phyloP scores from a whole-genome alignment of 2,329 filamentous ascomycete genomes.

The Davidsoniella neocaledoniae region DNA sequence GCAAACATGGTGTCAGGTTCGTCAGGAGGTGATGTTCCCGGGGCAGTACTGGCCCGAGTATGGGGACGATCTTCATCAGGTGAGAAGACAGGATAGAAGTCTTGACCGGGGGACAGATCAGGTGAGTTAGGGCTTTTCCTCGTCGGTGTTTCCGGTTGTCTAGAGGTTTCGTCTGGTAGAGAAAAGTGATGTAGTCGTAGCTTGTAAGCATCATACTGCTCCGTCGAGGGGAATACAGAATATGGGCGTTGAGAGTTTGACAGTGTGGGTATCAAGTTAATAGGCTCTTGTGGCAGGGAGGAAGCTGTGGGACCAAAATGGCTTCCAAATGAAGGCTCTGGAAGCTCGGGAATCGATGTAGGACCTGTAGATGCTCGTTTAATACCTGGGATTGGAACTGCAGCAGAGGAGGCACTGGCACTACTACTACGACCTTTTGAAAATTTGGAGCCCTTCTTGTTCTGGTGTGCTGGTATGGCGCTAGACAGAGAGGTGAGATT shows the following conservation, averaged over 20 bases:
- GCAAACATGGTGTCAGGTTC: constrained; percentile 9
- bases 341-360: not conserved
- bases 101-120: not conserved
- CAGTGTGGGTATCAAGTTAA: no score
- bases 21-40: not conserved
- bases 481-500: not conserved
- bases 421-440: not conserved
- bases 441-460: not conserved
- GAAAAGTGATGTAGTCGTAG: no score
- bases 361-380: not conserved
- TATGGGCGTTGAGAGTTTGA: no score
- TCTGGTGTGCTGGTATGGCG: not conserved
- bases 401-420: not conserved
- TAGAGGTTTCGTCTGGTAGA: not conserved
- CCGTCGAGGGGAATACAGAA: not conserved
- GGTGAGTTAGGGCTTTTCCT: not conserved
- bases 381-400: not conserved
- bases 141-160: not conserved
- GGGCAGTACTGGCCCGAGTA: constrained; percentile 2
- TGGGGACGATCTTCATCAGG: not conserved
- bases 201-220: not conserved
- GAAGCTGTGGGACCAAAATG: not conserved
- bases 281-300: not conserved
- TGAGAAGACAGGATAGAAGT: constrained; percentile 5
- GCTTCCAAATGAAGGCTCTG: constrained; percentile 1